These are phyloP conservation scores for Trichosporon sp. DNA, from an alignment of 1,284 basidiomycete genomes.

Conservation along the genomic window DNA sequence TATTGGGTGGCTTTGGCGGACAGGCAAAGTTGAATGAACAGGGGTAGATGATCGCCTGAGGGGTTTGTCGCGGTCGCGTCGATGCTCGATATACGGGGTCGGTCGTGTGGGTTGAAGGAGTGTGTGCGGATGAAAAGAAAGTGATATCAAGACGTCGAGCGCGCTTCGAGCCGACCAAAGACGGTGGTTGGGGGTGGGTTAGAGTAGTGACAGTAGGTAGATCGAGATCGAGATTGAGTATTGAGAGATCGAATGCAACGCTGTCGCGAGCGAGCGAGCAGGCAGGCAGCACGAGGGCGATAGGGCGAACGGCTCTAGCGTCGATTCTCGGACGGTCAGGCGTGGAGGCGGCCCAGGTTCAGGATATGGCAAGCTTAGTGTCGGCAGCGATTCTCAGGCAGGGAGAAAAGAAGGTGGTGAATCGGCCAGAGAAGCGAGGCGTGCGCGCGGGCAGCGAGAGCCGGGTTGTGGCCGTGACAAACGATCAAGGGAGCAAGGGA, in stretches of 20 bases:
- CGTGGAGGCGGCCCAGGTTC: not conserved
- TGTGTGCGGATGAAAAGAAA: not conserved
- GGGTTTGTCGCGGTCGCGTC: not conserved
- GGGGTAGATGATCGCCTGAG: not conserved
- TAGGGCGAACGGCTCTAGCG: not conserved
- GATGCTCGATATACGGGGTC: not conserved
- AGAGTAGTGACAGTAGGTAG: not conserved
- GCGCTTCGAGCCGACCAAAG: not conserved
- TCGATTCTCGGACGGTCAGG: not conserved
- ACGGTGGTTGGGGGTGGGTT: not conserved
- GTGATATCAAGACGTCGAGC: not conserved
- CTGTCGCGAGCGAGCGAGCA: not conserved
- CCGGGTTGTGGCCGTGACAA: not conserved
- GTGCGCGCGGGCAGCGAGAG: not conserved
- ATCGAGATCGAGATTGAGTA: not conserved
- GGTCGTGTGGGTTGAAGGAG: not conserved
- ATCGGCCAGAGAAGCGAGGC: not conserved
- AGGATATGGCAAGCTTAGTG: not conserved
- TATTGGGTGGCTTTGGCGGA: not conserved
- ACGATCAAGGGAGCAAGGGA: not conserved
- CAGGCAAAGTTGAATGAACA: not conserved
- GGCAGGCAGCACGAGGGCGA: not conserved
- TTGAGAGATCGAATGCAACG: not conserved
- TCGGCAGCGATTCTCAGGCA: not conserved
- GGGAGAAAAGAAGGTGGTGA: slow-evolving; percentile 2